Evolutionary conservation across 2,329 filamentous ascomycete genomes (phyloP), one percentile per base, ranked within the genome.

Genomic region (Zymoseptoria crescenta): DNA sequence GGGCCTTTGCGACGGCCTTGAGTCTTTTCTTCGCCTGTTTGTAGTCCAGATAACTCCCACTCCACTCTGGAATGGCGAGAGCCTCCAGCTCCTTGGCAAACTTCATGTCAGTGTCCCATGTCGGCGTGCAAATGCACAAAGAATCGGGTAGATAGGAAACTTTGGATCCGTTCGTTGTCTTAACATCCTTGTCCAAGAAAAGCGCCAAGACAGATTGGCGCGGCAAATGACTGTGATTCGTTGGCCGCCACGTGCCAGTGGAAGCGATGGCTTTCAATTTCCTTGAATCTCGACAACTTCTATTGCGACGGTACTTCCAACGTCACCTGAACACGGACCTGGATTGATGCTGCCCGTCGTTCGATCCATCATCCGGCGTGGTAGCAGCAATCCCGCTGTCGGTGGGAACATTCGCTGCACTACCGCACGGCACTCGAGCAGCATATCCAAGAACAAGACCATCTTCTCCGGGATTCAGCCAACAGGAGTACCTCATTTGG

Each of bases 391-490:
- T 45, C 35, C 35, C 16, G 35, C 35, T 16, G 13, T 52, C 8
- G 51, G 24, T 29, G 20, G 29, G 8, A 13, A 27, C 49, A 16
- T 51, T 21, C 24, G 49, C 24, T 51, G 19, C 24, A 13, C 35
- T 3, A 16, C 51, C 24, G 13, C n/a, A 28, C 56, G 58, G 10
- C 48, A 30, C 24, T 45, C 56, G 57, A 63, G 60, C 58, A 56
- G 53, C 21, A 16, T 55, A 21, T 35, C 59, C 13, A 49, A 57
- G 9, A 20, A 51, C 19, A 71, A 79, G 57, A 80, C 87, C 60
- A 84, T 97, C 69, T 96, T 99, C 79, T 97, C 94, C 3, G 94
- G 92, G 56, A 99, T 99, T 67, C 94, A 99, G 74, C 94, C 94
- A 19, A 99, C 94, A 0, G 94, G 93, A 41, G 82, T 95, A 24